Percentiles rank a stretch among this genome's conserved stretches.
Evolutionary conservation across 2,329 filamentous ascomycete genomes (phyloP).

Genomic region (Diaporthe sp.): DNA sequence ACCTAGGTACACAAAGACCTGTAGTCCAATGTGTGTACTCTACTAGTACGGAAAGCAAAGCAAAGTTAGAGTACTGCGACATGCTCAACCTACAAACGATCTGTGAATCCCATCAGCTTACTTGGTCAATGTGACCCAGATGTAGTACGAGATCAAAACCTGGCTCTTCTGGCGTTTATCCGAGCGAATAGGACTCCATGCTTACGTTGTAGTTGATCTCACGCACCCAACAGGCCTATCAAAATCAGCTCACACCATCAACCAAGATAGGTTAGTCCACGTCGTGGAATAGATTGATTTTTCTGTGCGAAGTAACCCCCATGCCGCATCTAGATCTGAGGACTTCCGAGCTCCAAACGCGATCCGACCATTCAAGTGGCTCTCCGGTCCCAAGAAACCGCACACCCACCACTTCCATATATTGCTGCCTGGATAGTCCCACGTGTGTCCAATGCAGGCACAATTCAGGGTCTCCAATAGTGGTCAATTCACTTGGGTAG

Average conservation of each 20-base stretch:
- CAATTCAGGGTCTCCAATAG: background rate
- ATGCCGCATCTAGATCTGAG: background rate
- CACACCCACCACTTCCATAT: background rate
- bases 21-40: no score
- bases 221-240: background rate
- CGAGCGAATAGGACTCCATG: background rate
- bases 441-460: background rate
- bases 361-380: background rate
- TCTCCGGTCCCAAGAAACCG: background rate
- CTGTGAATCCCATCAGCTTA: no score
- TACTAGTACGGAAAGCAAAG: no score
- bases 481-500: background rate
- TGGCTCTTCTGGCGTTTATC: background rate
- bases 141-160: background rate
- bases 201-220: background rate
- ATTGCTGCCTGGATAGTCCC: slow-evolving; percentile 2
- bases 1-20: no score
- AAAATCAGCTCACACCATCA: background rate
- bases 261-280: background rate
- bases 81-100: no score
- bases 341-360: background rate
- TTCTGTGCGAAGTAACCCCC: background rate
- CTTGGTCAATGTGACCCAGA: background rate
- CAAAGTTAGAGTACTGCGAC: no score
- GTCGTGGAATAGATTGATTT: background rate